Conservation (phyloP, 129 eudicot species). For the Dittrichia graveolens region DNA sequence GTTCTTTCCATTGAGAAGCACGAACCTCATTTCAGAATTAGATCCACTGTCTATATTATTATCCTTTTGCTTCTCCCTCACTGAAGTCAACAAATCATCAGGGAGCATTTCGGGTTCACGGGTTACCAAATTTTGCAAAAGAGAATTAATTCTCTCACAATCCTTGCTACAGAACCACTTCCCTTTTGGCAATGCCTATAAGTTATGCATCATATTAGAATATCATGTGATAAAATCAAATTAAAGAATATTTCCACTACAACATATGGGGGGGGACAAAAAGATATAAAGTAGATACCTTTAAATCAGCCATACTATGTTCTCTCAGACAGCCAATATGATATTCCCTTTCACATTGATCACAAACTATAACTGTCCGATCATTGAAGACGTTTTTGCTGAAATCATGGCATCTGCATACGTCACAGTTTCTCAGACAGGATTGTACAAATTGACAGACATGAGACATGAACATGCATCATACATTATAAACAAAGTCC, state of each 20-base stretch:
- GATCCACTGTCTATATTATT: constrained; percentile 29
- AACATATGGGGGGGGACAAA: no score
- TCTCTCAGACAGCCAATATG: constrained; percentile 94
- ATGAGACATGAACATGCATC: constrained; percentile 9
- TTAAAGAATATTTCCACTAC: no score
- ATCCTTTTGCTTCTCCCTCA: constrained; percentile 52
- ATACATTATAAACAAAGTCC: background rate
- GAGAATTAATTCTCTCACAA: constrained; percentile 65
- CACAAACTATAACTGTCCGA: constrained; percentile 89
- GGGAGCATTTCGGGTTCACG: constrained; percentile 67
- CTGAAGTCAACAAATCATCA: constrained; percentile 51
- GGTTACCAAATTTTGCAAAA: constrained; percentile 57
- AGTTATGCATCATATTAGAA: constrained; percentile 8
- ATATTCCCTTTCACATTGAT: constrained; percentile 94
- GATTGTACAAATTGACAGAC: background rate
- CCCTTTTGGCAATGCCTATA: constrained; percentile 85
- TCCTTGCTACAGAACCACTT: constrained; percentile 75
- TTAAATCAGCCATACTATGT: constrained; percentile 74
- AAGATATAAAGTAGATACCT: background rate
- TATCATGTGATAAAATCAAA: constrained; percentile 7
- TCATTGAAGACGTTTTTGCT: constrained; percentile 83
- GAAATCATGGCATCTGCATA: constrained; percentile 72
- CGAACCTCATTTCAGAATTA: constrained; percentile 68
- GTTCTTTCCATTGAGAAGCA: constrained; percentile 78
- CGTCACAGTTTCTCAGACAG: constrained; percentile 24